Conservation (phyloP, 1,284 basidiomycete species). For the Pascua guehoae region DNA sequence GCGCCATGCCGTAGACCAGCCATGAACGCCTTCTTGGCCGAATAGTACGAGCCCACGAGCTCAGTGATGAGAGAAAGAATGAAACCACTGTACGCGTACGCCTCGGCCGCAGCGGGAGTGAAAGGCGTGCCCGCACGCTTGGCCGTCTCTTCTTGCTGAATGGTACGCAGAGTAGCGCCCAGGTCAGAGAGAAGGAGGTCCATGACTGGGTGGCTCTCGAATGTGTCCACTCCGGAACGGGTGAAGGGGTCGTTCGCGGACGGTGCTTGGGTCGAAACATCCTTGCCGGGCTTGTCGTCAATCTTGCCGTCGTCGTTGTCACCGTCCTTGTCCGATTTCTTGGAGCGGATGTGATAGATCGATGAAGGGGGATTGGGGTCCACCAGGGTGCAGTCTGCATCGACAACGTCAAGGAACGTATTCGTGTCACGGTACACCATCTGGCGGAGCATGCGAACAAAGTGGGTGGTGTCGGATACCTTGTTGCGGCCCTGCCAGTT, state of each 20-base stretch:
- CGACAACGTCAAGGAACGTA: constrained; percentile 70
- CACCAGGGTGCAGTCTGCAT: constrained; percentile 67
- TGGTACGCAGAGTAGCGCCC: constrained; percentile 12
- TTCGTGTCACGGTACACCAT: constrained; percentile 76
- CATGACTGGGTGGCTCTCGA: constrained; percentile 26
- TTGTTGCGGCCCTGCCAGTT: constrained; percentile 71
- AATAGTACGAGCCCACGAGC: constrained; percentile 85
- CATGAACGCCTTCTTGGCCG: constrained; percentile 84
- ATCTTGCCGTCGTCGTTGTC: constrained; percentile 1
- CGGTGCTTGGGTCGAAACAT: background rate
- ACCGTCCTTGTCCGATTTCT: constrained; percentile 10
- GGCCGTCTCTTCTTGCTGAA: constrained; percentile 15
- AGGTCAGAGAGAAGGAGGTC: constrained; percentile 35
- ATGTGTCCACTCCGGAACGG: constrained; percentile 12
- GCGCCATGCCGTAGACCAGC: constrained; percentile 64
- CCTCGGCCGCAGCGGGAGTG: constrained; percentile 6
- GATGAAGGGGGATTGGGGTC: constrained; percentile 61
- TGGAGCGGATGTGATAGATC: constrained; percentile 59
- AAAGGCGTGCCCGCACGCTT: constrained; percentile 7
- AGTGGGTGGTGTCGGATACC: constrained; percentile 66
- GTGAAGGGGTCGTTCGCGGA: constrained; percentile 54
- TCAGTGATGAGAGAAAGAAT: constrained; percentile 90
- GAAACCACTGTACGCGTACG: constrained; percentile 66
- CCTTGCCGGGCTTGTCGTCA: constrained; percentile 7
- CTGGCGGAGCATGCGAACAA: constrained; percentile 72